These are phyloP conservation scores for Eremochloa ophiuroides DNA, from an alignment of 176 grass and related monocot genomes.

Conservation along the genomic window DNA sequence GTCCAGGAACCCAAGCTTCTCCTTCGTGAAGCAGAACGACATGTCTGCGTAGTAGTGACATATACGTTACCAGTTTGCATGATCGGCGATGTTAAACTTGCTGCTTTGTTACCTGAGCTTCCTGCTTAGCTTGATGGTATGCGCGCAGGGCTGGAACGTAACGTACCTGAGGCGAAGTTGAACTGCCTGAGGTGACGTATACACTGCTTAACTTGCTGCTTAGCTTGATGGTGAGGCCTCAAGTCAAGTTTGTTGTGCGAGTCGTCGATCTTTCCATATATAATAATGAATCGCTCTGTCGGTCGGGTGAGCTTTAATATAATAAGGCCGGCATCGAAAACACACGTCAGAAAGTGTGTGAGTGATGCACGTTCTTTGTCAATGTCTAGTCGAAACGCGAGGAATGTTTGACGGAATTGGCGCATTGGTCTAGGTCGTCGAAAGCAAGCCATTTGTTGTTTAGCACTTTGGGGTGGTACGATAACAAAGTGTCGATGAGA, in stretches of 20 bases:
- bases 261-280: neutral
- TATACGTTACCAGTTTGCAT: neutral
- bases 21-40: conserved; percentile 46
- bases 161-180: conserved; percentile 50
- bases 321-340: neutral
- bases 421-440: neutral
- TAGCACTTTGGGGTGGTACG: neutral
- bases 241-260: neutral
- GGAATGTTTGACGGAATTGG: neutral
- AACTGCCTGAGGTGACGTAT: too few species aligned
- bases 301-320: neutral
- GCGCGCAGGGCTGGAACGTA: too few species aligned
- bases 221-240: too few species aligned
- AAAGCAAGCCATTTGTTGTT: neutral
- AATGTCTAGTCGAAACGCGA: neutral
- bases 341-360: neutral
- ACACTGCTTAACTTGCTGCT: too few species aligned
- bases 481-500: too few species aligned
- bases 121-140: too few species aligned
- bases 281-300: neutral
- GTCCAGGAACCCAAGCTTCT: conserved; percentile 60
- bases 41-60: conserved; percentile 14
- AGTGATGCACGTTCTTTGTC: neutral
- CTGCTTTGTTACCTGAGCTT: too few species aligned
- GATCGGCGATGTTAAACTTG: too few species aligned